Evolutionary conservation across 2,329 filamentous ascomycete genomes (phyloP), one percentile per base, ranked within the genome.

Genomic region (Fusarium longipes): DNA sequence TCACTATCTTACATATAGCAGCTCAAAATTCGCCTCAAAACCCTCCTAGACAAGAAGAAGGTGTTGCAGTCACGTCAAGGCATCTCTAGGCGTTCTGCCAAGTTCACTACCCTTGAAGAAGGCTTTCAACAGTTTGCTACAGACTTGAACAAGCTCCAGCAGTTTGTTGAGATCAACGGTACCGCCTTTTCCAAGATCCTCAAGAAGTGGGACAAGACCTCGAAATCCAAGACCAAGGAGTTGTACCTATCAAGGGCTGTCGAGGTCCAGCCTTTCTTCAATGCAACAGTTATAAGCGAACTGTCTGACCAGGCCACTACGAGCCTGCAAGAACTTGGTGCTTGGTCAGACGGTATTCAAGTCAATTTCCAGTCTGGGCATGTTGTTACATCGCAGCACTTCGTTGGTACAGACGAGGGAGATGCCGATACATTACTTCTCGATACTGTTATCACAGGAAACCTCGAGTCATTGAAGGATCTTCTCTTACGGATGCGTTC

Each of bases 131-230:
- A 98, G 78, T 99, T 99, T 77, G 94, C 94, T 75, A 95, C 92
- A 75, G 96, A 99, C 76, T 82, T 99, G 43, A 97, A 97, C 82
- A 99, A 99, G 81, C 87, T 99, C 17, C 93, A 97, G 83, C 96
- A 98, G 83, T 99, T 98, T 79, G 93, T 99, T 68, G 95, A 98
- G 78, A 92, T 98, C 76, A 99, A 99, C 77, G 95, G 96, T 74
- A 97, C 93, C 3, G 96, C 94, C 17, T 97, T 98, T 78, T 97
- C 95, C 27, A 99, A 99, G 79, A 99, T 99, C 61, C 82, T 99
- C 67, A 99, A 99, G 82, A 99, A 99, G 87, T 99, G 96, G 96
- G 96, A 99, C 81, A 99, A 99, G 86, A 97, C 94, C 2, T 97
- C 95, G 71, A 99, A 98, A 85, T 98, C 95, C 50, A 95, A 95